These are phyloP conservation scores for Aspergillus candidus DNA, from an alignment of 2,329 filamentous ascomycete genomes.

Conservation along the genomic window DNA sequence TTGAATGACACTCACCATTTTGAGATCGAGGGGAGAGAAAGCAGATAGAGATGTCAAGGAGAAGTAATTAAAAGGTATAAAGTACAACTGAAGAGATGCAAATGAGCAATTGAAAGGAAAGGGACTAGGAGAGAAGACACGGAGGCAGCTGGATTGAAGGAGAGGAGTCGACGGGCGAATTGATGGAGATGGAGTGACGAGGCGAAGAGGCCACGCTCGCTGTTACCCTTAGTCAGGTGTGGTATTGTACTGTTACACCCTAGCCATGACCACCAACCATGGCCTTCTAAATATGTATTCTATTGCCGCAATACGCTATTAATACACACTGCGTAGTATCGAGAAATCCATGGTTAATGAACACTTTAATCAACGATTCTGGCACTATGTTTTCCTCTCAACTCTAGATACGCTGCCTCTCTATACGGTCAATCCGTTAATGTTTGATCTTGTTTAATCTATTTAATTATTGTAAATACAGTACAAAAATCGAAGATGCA, in stretches of 20 bases:
- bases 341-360: too few relatives aligned
- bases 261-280: constrained; percentile 7
- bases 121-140: constrained; percentile 5
- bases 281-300: constrained; percentile 1
- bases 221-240: constrained; percentile 10
- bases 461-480: constrained; percentile 11
- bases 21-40: constrained; percentile 17
- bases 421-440: not conserved
- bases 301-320: not conserved
- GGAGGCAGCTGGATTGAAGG: constrained; percentile 4
- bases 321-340: too few relatives aligned
- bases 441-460: too few relatives aligned
- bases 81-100: constrained; percentile 7
- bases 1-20: constrained; percentile 18
- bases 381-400: not conserved
- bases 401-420: constrained; percentile 21
- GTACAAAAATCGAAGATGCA: constrained; percentile 17
- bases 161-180: constrained; percentile 17
- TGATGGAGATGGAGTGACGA: constrained; percentile 4
- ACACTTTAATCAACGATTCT: too few relatives aligned
- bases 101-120: constrained; percentile 9
- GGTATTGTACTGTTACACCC: constrained; percentile 12
- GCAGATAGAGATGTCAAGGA: constrained; percentile 12
- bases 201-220: constrained; percentile 23
- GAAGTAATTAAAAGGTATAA: constrained; percentile 14